A percentile compares a stretch with the other conserved stretches of the same genome.
Conservation (phyloP, 2,329 filamentous ascomycete genomes). For the Lojkania enalia region DNA sequence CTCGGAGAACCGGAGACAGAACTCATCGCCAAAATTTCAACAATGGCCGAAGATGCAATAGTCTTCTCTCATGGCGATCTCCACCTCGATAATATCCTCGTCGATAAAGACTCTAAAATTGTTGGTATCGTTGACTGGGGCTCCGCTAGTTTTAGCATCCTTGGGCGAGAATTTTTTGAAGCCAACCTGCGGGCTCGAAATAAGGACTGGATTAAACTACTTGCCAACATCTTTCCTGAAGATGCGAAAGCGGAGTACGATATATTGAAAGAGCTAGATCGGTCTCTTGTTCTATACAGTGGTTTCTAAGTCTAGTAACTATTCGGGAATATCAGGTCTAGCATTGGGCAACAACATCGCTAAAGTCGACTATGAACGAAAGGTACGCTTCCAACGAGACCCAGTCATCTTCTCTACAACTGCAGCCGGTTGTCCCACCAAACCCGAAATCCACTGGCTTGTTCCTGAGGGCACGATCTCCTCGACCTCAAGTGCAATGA, state of each 20-base stretch:
- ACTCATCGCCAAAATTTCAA: slow-evolving; percentile 11
- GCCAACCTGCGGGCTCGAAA: slow-evolving; percentile 14
- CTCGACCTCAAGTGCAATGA: slow-evolving; percentile 12
- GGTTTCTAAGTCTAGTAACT: neutral
- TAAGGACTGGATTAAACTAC: slow-evolving; percentile 10
- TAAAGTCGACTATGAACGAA: slow-evolving; percentile 3
- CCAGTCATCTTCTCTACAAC: slow-evolving; percentile 1
- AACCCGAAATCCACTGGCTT: slow-evolving; percentile 6
- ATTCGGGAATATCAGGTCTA: neutral
- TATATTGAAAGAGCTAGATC: slow-evolving; percentile 8
- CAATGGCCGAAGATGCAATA: slow-evolving; percentile 17
- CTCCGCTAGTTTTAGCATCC: slow-evolving; percentile 22
- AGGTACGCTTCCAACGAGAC: slow-evolving; percentile 1
- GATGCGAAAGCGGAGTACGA: slow-evolving; percentile 8
- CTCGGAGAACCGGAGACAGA: slow-evolving; percentile 7
- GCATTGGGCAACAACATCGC: neutral
- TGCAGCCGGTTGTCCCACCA: slow-evolving; percentile 10
- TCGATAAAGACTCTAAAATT: slow-evolving; percentile 20
- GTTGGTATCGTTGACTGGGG: slow-evolving; percentile 29
- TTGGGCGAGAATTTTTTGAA: slow-evolving; percentile 23
- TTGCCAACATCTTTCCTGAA: slow-evolving; percentile 3
- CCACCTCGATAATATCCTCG: slow-evolving; percentile 25
- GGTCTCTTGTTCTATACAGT: slow-evolving; percentile 7
- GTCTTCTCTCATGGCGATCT: slow-evolving; percentile 28
- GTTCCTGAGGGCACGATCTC: slow-evolving; percentile 13